Conservation (phyloP, 805 yeast genomes). For the Yamadazyma ubonensis region DNA sequence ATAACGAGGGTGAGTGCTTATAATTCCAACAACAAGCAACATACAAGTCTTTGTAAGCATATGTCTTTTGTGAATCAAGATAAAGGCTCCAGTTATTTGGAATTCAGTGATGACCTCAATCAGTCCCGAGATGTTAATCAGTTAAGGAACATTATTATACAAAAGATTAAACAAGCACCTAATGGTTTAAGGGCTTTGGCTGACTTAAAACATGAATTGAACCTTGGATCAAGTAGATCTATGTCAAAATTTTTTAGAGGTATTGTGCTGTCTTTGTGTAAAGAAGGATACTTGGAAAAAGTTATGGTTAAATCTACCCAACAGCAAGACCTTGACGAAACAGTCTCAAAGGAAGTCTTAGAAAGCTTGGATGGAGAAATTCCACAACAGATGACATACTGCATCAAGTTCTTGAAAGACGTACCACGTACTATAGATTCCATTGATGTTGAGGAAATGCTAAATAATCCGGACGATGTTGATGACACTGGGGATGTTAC, state of each 20-base stretch:
- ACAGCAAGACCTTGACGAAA: background rate
- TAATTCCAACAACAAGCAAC: slow-evolving; percentile 42
- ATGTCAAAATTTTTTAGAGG: slow-evolving; percentile 48
- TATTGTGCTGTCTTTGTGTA: slow-evolving; percentile 45
- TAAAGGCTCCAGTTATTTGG: slow-evolving; percentile 22
- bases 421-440: slow-evolving; percentile 45
- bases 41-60: slow-evolving; percentile 55
- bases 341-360: slow-evolving; percentile 6
- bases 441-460: slow-evolving; percentile 22
- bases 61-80: slow-evolving; percentile 39
- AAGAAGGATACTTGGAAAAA: slow-evolving; percentile 46
- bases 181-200: slow-evolving; percentile 57
- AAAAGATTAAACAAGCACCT: slow-evolving; percentile 55
- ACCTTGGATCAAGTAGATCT: slow-evolving; percentile 42
- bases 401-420: slow-evolving; percentile 43
- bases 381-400: slow-evolving; percentile 27
- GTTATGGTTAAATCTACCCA: slow-evolving; percentile 41
- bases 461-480: slow-evolving; percentile 20
- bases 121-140: slow-evolving; percentile 26
- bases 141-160: slow-evolving; percentile 41
- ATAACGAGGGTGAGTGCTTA: slow-evolving; percentile 40
- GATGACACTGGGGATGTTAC: slow-evolving; percentile 20
- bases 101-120: slow-evolving; percentile 25
- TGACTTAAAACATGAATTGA: slow-evolving; percentile 61
- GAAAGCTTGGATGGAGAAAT: slow-evolving; percentile 10